Evolutionary conservation across 2,329 filamentous ascomycete genomes (phyloP).

Genomic region (Neonectria hederae): DNA sequence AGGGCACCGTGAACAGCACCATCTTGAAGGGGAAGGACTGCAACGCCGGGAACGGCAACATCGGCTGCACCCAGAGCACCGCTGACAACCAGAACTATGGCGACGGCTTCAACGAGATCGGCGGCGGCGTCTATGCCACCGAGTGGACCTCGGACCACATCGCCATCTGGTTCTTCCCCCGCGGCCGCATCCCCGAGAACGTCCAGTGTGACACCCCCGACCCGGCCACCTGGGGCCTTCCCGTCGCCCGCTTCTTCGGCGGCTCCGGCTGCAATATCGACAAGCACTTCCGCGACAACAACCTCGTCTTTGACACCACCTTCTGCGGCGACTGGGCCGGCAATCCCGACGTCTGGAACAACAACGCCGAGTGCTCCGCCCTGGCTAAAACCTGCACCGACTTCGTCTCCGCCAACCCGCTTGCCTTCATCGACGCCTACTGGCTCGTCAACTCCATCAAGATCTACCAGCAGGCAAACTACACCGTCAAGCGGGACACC

Average conservation of each 20-base stretch:
- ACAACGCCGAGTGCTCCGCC: slow-evolving; percentile 65
- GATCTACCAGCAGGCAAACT: slow-evolving; percentile 58
- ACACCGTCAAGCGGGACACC: slow-evolving; percentile 13
- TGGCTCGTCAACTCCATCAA: slow-evolving; percentile 80
- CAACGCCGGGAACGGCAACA: slow-evolving; percentile 60
- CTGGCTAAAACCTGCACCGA: slow-evolving; percentile 73
- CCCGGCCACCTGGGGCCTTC: slow-evolving; percentile 73
- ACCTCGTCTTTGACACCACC: slow-evolving; percentile 82
- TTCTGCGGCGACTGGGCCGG: slow-evolving; percentile 93
- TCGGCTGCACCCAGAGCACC: slow-evolving; percentile 68
- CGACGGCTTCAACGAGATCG: slow-evolving; percentile 73
- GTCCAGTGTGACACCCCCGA: slow-evolving; percentile 68
- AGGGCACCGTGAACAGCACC: slow-evolving; percentile 55
- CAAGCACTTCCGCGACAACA: slow-evolving; percentile 74
- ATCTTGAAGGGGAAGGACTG: slow-evolving; percentile 64
- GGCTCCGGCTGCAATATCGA: slow-evolving; percentile 76
- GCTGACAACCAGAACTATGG: slow-evolving; percentile 67
- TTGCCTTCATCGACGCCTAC: slow-evolving; percentile 76
- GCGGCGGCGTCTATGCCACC: slow-evolving; percentile 77
- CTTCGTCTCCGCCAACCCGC: slow-evolving; percentile 77
- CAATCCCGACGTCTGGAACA: slow-evolving; percentile 65
- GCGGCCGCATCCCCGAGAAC: slow-evolving; percentile 70
- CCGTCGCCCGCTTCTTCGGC: slow-evolving; percentile 73
- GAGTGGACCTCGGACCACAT: slow-evolving; percentile 81
- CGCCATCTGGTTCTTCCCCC: slow-evolving; percentile 83